Evolutionary conservation across 2,329 filamentous ascomycete genomes (phyloP).

Genomic region (Aspergillus quadrilineatus): DNA sequence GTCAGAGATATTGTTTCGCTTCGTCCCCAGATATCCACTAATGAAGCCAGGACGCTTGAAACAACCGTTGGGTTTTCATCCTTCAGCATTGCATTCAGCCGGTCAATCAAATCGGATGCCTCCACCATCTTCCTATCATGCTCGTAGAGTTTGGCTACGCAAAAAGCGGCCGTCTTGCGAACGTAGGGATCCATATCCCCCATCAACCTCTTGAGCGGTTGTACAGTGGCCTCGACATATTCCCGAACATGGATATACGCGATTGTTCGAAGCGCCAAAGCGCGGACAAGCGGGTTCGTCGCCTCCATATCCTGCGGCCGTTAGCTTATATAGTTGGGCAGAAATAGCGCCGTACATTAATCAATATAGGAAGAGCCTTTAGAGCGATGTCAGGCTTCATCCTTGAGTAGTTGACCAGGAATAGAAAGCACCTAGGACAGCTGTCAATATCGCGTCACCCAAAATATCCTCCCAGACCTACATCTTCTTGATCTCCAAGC

Average conservation of each 20-base stretch:
- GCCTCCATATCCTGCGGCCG: conserved; percentile 80
- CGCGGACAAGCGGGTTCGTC: conserved; percentile 84
- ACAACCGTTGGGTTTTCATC: conserved; percentile 98
- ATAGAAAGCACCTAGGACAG: conserved; percentile 83
- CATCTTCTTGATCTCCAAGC: conserved; percentile 99
- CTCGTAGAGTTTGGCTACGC: conserved; percentile 96
- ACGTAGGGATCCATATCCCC: conserved; percentile 91
- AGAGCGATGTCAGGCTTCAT: conserved; percentile 92
- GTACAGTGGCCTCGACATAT: conserved; percentile 87
- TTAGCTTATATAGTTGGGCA: neutral
- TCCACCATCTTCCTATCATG: conserved; percentile 91
- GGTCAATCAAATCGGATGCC: conserved; percentile 84
- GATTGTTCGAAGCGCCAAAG: conserved; percentile 88
- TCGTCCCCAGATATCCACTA: conserved; percentile 98
- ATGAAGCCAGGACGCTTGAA: conserved; percentile 80
- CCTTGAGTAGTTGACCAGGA: conserved; percentile 93
- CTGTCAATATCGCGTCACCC: neutral
- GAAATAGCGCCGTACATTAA: conserved; percentile 59
- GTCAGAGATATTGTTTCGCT: conserved; percentile 97
- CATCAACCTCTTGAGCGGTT: conserved; percentile 77
- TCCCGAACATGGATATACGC: conserved; percentile 97
- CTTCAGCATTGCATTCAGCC: conserved; percentile 81
- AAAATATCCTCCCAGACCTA: conserved; percentile 41
- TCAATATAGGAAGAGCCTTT: conserved; percentile 83
- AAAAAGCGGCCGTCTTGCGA: conserved; percentile 93